Conservation (phyloP, 1,284 basidiomycete genomes). For the Fistulinella cinereoalba region DNA sequence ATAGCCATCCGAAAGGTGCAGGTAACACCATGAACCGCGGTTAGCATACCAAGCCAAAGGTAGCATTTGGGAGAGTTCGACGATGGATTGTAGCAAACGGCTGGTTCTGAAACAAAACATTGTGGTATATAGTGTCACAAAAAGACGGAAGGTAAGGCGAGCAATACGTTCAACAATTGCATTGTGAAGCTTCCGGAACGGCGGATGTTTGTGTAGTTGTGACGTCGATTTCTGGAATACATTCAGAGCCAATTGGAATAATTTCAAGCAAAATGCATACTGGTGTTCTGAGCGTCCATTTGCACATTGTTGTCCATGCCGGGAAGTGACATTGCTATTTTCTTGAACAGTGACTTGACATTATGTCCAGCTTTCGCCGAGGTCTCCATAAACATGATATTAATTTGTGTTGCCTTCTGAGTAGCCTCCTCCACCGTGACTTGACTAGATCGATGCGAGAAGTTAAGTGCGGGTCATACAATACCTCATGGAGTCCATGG, state of each 20-base stretch:
- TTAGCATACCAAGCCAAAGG: constrained; percentile 34
- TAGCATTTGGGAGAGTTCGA: constrained; percentile 8
- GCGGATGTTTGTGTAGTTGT: constrained; percentile 60
- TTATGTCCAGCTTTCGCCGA: constrained; percentile 99
- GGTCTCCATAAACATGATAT: constrained; percentile 99
- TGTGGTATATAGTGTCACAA: constrained; percentile 32
- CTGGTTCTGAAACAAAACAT: constrained; percentile 19
- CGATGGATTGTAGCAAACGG: constrained; percentile 10
- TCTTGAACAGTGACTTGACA: constrained; percentile 98
- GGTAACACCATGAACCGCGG: constrained; percentile 97
- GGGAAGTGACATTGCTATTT: constrained; percentile 97
- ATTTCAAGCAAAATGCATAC: constrained; percentile 42
- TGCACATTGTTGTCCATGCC: constrained; percentile 88
- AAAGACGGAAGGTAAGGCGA: neutral
- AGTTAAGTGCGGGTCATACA: constrained; percentile 6
- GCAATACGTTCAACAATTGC: constrained; percentile 58
- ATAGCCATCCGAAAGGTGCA: constrained; percentile 76
- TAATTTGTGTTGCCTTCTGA: constrained; percentile 87
- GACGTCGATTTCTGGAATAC: constrained; percentile 73
- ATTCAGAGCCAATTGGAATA: constrained; percentile 6
- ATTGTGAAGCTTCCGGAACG: constrained; percentile 75
- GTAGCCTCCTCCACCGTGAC: constrained; percentile 99
- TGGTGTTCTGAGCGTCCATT: constrained; percentile 67
- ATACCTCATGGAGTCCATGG: constrained; percentile 18
- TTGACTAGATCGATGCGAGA: constrained; percentile 57